Evolutionary conservation across 768 basidiomycete species (phyloP).

Genomic region (Auriscalpium vulgare): DNA sequence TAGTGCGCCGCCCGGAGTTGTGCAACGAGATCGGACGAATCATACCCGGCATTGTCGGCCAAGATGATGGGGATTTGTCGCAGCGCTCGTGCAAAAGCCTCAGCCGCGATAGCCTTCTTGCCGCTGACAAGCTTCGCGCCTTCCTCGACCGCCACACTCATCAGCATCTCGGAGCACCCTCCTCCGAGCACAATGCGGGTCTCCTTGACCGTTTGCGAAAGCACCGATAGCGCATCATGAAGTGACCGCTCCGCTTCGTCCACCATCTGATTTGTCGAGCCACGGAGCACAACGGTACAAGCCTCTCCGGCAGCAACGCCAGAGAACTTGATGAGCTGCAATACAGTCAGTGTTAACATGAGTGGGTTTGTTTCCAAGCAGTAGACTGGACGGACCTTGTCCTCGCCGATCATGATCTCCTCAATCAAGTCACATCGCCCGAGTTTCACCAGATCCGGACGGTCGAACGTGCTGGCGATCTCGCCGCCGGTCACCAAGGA

Average conservation of each 20-base stretch:
- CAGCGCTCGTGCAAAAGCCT: slow-evolving; percentile 83
- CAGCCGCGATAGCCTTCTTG: slow-evolving; percentile 93
- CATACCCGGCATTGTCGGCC: slow-evolving; percentile 96
- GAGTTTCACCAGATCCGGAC: slow-evolving; percentile 86
- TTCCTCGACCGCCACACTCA: slow-evolving; percentile 92
- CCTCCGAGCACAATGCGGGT: slow-evolving; percentile 91
- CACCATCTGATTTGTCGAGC: slow-evolving; percentile 97
- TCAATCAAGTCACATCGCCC: slow-evolving; percentile 93
- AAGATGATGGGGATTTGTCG: slow-evolving; percentile 94
- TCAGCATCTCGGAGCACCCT: slow-evolving; percentile 97
- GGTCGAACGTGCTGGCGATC: slow-evolving; percentile 92
- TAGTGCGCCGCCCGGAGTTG: slow-evolving; percentile 89
- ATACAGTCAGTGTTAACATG: neutral
- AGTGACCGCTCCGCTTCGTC: slow-evolving; percentile 97
- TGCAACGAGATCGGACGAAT: slow-evolving; percentile 92
- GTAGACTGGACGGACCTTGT: slow-evolving; percentile 58
- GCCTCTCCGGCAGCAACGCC: slow-evolving; percentile 97
- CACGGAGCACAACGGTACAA: slow-evolving; percentile 95
- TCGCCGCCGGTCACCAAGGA: slow-evolving; percentile 97
- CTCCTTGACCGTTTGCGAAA: slow-evolving; percentile 97
- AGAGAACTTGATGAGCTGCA: slow-evolving; percentile 96
- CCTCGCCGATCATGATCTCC: slow-evolving; percentile 99
- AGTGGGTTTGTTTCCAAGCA: slow-evolving; percentile 1
- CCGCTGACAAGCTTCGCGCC: slow-evolving; percentile 77
- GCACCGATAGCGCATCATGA: slow-evolving; percentile 94